Evolutionary conservation across 768 basidiomycete genomes (phyloP).

Genomic region (Vishniacozyma victoriae): DNA sequence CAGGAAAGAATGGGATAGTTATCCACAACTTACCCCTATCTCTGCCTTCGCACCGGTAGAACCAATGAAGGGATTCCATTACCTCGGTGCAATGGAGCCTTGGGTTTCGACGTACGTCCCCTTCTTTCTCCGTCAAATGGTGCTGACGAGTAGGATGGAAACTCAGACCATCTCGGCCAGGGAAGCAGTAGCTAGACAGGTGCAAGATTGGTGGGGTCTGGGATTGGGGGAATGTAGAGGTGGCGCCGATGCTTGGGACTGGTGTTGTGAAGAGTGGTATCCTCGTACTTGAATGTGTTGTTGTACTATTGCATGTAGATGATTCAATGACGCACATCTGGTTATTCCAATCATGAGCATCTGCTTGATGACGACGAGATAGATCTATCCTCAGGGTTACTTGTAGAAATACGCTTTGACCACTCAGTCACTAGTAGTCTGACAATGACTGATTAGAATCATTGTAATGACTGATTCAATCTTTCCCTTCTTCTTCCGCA

Average conservation of each 20-base stretch:
- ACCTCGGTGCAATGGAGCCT: slow-evolving; percentile 89
- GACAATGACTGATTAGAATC: no score
- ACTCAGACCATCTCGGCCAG: slow-evolving; percentile 78
- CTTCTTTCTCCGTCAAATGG: slow-evolving; percentile 51
- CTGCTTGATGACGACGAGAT: no score
- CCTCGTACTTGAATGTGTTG: no score
- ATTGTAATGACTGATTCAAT: no score
- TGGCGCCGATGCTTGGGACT: slow-evolving; percentile 67
- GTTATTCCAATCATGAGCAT: no score
- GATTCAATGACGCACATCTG: no score
- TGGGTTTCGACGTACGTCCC: slow-evolving; percentile 49
- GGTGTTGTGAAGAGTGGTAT: slow-evolving; percentile 48
- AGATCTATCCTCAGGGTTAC: no score
- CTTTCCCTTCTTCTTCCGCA: no score
- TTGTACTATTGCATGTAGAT: no score
- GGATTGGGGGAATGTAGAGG: slow-evolving; percentile 59
- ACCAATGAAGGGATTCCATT: slow-evolving; percentile 73
- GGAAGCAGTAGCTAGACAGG: slow-evolving; percentile 72
- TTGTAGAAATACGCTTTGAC: no score
- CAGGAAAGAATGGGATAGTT: slow-evolving; percentile 59
- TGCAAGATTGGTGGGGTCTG: slow-evolving; percentile 65
- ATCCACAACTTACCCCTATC: slow-evolving; percentile 57
- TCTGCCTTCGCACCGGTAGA: slow-evolving; percentile 67
- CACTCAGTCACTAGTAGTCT: no score
- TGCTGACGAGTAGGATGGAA: slow-evolving; percentile 79